A percentile compares a stretch with the other conserved stretches of the same genome.
Evolutionary conservation across 768 basidiomycete genomes (phyloP).

Genomic region (Naganishia onofrii): DNA sequence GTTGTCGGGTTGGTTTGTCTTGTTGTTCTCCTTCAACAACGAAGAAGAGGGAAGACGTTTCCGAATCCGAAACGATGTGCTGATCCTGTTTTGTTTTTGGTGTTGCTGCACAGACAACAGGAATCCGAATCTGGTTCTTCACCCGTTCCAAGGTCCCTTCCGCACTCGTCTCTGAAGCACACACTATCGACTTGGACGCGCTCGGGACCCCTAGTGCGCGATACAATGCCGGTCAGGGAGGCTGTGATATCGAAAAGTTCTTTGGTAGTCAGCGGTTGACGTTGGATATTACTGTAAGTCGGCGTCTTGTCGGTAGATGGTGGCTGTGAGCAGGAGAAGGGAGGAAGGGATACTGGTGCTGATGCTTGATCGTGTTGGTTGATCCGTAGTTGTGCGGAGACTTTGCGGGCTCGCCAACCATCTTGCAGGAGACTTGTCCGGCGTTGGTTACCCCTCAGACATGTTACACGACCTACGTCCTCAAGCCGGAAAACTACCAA

Average conservation of each 20-base stretch:
- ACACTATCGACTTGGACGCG: constrained; percentile 31
- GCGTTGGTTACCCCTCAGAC: constrained; percentile 25
- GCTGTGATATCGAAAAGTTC: constrained; percentile 30
- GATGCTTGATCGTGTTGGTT: neutral
- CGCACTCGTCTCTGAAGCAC: constrained; percentile 21
- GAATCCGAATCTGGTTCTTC: constrained; percentile 65
- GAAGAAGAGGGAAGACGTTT: constrained; percentile 21
- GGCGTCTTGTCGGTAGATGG: too few relatives aligned
- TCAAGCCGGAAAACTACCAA: constrained; percentile 28
- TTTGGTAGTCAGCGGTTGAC: constrained; percentile 44
- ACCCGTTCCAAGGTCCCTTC: constrained; percentile 39
- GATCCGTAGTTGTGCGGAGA: constrained; percentile 25
- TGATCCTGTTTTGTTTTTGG: neutral
- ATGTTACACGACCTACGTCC: constrained; percentile 33
- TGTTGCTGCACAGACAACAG: neutral
- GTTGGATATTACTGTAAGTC: constrained; percentile 32
- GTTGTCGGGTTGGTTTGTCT: constrained; percentile 65
- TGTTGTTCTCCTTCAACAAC: constrained; percentile 49
- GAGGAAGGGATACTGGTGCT: neutral
- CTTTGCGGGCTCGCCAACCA: constrained; percentile 22
- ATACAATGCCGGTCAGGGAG: constrained; percentile 5
- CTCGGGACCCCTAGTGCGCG: constrained; percentile 29
- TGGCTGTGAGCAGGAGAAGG: neutral
- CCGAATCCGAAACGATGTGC: neutral
- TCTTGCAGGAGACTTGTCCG: constrained; percentile 30